phyloP scores from a whole-genome alignment of 2,329 filamentous ascomycete species.

The Exophiala mesophila region DNA sequence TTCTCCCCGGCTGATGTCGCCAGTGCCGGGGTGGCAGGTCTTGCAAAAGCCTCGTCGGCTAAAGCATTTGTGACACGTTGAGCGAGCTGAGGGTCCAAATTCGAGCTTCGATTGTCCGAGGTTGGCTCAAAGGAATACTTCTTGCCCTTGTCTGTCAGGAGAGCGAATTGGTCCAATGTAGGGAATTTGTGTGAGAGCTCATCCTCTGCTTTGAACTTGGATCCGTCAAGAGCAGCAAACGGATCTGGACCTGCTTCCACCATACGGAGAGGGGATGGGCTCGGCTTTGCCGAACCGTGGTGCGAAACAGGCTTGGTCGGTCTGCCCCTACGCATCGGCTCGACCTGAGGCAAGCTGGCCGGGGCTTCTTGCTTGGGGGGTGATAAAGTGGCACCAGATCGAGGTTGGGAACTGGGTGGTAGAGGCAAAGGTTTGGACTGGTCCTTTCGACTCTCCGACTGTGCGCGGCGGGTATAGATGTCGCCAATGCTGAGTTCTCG shows the following conservation, averaged over 20 bases:
- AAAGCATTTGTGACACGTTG: conserved; percentile 69
- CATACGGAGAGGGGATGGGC: conserved; percentile 64
- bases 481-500: conserved; percentile 83
- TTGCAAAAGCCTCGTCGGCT: conserved; percentile 77
- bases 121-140: conserved; percentile 76
- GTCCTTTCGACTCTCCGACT: conserved; percentile 58
- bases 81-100: conserved; percentile 51
- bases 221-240: conserved; percentile 81
- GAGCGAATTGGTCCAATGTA: conserved; percentile 84
- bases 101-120: conserved; percentile 44
- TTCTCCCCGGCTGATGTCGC: conserved; percentile 29
- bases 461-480: conserved; percentile 64
- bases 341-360: conserved; percentile 76
- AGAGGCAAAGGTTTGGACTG: conserved; percentile 59
- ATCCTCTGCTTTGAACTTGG: conserved; percentile 54
- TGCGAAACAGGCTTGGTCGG: conserved; percentile 53
- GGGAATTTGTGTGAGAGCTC: conserved; percentile 84
- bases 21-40: conserved; percentile 34
- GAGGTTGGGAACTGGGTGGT: conserved; percentile 53
- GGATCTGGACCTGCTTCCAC: conserved; percentile 63
- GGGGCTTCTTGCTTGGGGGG: conserved; percentile 56
- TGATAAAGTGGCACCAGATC: conserved; percentile 76
- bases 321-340: conserved; percentile 86
- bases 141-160: conserved; percentile 75
- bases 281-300: conserved; percentile 51